A percentile compares a stretch with the other conserved stretches of the same genome.
phyloP scores from a whole-genome alignment of 2,329 filamentous ascomycete species.

The Kalmusia sp. region DNA sequence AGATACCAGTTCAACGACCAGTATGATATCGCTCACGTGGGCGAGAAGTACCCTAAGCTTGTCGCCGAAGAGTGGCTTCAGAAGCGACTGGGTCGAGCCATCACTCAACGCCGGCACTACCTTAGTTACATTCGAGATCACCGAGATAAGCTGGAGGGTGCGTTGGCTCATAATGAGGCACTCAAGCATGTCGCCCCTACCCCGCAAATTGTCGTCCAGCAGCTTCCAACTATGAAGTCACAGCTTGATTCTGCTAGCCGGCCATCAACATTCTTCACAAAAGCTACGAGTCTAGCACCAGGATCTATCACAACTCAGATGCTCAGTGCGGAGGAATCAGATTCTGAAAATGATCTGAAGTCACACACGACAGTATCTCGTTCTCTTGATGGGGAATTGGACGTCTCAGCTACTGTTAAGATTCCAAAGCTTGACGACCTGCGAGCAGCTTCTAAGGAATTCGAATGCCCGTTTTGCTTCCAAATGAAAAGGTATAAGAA shows the following conservation, averaged over 20 bases:
- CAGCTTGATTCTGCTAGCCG: slow-evolving; percentile 10
- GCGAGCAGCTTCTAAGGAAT: slow-evolving; percentile 3
- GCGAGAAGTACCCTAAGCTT: slow-evolving; percentile 26
- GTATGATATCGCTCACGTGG: slow-evolving; percentile 25
- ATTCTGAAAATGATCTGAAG: slow-evolving; percentile 16
- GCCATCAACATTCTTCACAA: slow-evolving; percentile 23
- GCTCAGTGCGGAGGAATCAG: slow-evolving; percentile 11
- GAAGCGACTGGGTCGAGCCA: slow-evolving; percentile 22
- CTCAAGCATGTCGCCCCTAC: too few species aligned
- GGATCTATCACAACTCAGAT: slow-evolving; percentile 13
- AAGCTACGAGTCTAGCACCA: slow-evolving; percentile 18
- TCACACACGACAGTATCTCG: slow-evolving; percentile 22
- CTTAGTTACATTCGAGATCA: slow-evolving; percentile 26
- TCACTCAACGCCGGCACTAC: slow-evolving; percentile 27
- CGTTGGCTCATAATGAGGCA: not conserved
- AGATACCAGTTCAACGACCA: slow-evolving; percentile 22
- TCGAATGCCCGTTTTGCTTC: slow-evolving; percentile 28
- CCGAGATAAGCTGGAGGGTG: slow-evolving; percentile 16
- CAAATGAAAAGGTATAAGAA: slow-evolving; percentile 18
- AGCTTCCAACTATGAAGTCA: not conserved
- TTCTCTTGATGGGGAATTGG: slow-evolving; percentile 16
- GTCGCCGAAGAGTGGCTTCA: slow-evolving; percentile 19
- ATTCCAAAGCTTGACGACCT: slow-evolving; percentile 21
- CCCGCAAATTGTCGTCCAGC: too few species aligned
- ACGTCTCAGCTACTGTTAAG: slow-evolving; percentile 3